Base-by-base conservation (phyloP, 2,329 filamentous ascomycete species). In the Didymella segeticola region DNA sequence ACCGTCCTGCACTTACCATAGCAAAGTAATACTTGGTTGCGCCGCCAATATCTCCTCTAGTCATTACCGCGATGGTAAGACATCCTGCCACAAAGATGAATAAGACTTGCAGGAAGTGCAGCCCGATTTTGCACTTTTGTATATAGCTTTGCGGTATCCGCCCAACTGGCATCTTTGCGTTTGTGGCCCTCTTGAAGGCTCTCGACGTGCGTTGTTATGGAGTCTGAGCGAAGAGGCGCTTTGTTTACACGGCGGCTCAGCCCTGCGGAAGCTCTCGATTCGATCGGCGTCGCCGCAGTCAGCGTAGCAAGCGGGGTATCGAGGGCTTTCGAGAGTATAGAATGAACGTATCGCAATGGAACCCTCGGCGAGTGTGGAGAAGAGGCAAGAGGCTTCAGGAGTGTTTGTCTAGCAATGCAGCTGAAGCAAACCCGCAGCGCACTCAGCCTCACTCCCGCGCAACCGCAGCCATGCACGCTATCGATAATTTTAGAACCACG, bases 81-180 rank as follows among this genome's bases (percentile, higher is more conserved):
- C 80, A 82, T 76, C 80, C 83, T 36, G 78, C 81, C 23, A 87
- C 70, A 70, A 86, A 86, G 58, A 86, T 82, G 55, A 84, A 71
- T 34, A 85, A 70, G 10, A 70, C 78, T 65, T 87, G 84, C 39
- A 78, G 66, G 36, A 76, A 77, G 69, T 87, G 85, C 31, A 83
- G 69, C 34, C 78, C 73, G 37, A 80, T 81, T 71, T 87, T 87
- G 63, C 78, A 79, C 66, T 82, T 80, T 60, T 83, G 82, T 25
- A 82, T 74, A 61, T 80, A 76, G 31, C 66, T 75, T 60, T 78
- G 77, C 48, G 73, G 71, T 53, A 80, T 70, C 56, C 76, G 33
- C 31, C 51, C 51, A 9, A 53, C 30, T 23, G 51, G 70, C 78
- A 80, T 80, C 27, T 59, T 68, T 42, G 47, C 39, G 25, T 39